Evolutionary conservation across 108 stramenopile species (phyloP), one percentile per base, ranked within the genome.

Genomic region (Skeletonema tropicum): DNA sequence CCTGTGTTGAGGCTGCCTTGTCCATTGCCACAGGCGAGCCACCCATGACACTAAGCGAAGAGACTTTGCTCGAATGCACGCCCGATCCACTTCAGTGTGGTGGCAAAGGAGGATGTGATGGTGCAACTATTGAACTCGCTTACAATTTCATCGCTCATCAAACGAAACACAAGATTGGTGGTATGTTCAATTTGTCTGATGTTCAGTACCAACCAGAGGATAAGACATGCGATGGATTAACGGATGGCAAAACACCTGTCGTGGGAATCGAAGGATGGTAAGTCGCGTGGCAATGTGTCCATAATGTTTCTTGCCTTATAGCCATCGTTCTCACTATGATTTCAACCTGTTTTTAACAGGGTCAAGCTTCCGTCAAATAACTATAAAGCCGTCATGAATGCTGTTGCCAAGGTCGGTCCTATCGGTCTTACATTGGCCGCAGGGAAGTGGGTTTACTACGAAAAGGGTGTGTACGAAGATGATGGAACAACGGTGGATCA

Each of bases 11-110:
- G 76, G 86, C 82, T 7, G 91, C 94, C 60, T 60, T 94, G n/a
- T 92, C 93, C 25, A 85, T 93, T 23, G 71, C 78, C 19, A 90
- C 93, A 6, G 93, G 89, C 13, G 75, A 74, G 25, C 79, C 87
- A 10, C 60, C 66, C 8, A 79, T 86, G 66, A 62, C 80, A 23
- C 60, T 96, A 19, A 86, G 88, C 64, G 80, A 83, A 49, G 89
- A 90, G 75, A 87, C 92, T 70, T 63, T 97, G 49, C 90, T 94
- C 15, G 76, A 84, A 33, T 97, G 97, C 70, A 49, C 84, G 14
- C 89, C 88, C 17, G 92, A 97, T 72, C 91, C 92, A 19, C 33
- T 83, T 17, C 69, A 90, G n/a, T 97, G 96, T 84, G 96, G 96
- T 33, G 96, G 57, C 26, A 68, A 48, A 26, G 92, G 91, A 31